Evolutionary conservation across 176 grass and related monocot species (phyloP), one percentile per base, ranked within the genome.

Genomic region (Avena sativa): DNA sequence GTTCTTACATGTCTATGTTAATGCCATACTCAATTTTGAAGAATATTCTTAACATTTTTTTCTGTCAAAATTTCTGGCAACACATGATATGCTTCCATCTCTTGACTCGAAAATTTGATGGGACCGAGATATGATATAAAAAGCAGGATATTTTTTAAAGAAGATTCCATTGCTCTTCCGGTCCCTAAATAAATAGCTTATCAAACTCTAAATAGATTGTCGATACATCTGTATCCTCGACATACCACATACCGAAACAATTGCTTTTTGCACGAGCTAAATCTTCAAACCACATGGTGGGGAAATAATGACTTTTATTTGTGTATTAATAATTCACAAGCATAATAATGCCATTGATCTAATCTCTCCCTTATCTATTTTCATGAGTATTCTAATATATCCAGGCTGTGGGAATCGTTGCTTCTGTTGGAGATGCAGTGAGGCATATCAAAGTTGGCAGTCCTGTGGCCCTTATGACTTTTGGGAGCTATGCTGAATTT

Each of bases 401-500:
- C 15, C 88, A 99, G 97, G 97, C 80, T 79, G 94, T 99, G 58
- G 97, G 97, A 81, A 91, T 99, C 71, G 89, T 96, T 88, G 94
- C 94, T 81, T 87, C 90, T 81, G 87, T 99, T 78, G 97, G 97
- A 89, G 87, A 96, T 83, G 90, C 89, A 79, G 92, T 96, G 69
- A 74, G 78, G 68, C 85, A 93, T 90, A 82, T 99, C 76, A 94
- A 91, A 96, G 92, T 96, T 74, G 97, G 97, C 50, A 91, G 90
- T 74, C 94, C 97, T 19, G 97, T 96, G 66, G 97, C 97, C 62
- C 84, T 96, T 88, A 93, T 99, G 97, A 94, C 92, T 85, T 99
- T 94, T 93, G 97, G 97, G 70, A 88, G 92, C 75, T 99, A 99
- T 93, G 83, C 97, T 85, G 92, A 99, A 88, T 99, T 94, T 78